Conservation (phyloP, 352 stramenopile genomes). For the Thraustochytrium striatum region DNA sequence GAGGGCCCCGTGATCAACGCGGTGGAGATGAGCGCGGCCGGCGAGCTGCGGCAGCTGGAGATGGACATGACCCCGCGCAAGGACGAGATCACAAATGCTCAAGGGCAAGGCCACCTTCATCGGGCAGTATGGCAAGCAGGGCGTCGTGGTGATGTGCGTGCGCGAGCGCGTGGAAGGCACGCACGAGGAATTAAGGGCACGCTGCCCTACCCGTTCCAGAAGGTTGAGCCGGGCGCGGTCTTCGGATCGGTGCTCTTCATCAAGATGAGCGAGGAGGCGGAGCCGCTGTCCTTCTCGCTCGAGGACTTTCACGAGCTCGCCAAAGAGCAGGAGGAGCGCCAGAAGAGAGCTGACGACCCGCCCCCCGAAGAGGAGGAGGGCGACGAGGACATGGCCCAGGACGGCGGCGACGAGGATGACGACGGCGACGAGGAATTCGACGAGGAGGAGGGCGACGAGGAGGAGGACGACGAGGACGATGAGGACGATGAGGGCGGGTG, state of each 20-base stretch:
- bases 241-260: not conserved
- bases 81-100: slow-evolving; percentile 39
- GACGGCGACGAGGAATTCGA: not conserved
- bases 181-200: not conserved
- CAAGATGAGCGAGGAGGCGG: slow-evolving; percentile 39
- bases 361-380: not conserved
- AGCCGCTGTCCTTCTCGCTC: slow-evolving; percentile 17
- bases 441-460: slow-evolving; percentile 25
- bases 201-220: slow-evolving; percentile 38
- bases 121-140: slow-evolving; percentile 24
- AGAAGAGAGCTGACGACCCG: no score
- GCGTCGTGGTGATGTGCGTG: slow-evolving; percentile 17
- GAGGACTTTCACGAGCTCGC: slow-evolving; percentile 4
- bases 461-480: slow-evolving; percentile 34
- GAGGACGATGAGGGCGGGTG: slow-evolving; percentile 5
- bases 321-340: not conserved
- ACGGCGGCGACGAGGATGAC: not conserved
- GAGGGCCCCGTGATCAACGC: slow-evolving; percentile 10
- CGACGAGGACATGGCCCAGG: slow-evolving; percentile 13
- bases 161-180: not conserved
- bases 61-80: slow-evolving; percentile 45
- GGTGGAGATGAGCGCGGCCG: not conserved
- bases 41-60: slow-evolving; percentile 11
- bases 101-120: slow-evolving; percentile 13
- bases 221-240: slow-evolving; percentile 18